Evolutionary conservation across 2,329 filamentous ascomycete genomes (phyloP).

Genomic region (Ilyonectria mors-panacis): DNA sequence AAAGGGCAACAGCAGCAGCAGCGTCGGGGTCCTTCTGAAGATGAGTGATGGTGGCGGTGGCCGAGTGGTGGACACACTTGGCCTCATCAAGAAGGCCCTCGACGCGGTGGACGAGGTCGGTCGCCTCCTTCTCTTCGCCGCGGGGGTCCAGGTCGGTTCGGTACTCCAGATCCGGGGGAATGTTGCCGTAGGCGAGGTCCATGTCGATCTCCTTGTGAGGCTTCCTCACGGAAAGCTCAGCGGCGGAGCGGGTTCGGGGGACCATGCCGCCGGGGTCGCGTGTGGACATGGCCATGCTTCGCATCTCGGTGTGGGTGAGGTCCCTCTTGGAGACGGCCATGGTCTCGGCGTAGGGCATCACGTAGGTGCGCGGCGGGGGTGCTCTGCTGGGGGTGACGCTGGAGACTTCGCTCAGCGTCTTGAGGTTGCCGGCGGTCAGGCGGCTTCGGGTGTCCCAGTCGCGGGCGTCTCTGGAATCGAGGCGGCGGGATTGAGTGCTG

Average conservation of each 20-base stretch:
- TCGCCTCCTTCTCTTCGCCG: conserved; percentile 68
- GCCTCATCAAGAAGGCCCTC: conserved; percentile 87
- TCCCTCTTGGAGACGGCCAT: conserved; percentile 57
- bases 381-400: conserved; percentile 62
- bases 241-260: conserved; percentile 58
- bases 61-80: conserved; percentile 89
- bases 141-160: conserved; percentile 63
- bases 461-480: conserved; percentile 35
- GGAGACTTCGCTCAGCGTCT: conserved; percentile 67
- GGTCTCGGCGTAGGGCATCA: conserved; percentile 54
- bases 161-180: conserved; percentile 77
- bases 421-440: conserved; percentile 68
- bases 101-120: conserved; percentile 78
- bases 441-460: conserved; percentile 50
- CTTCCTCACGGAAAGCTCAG: conserved; percentile 50
- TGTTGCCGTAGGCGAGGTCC: conserved; percentile 90
- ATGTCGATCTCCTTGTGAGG: conserved; percentile 79
- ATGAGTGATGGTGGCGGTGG: conserved; percentile 84
- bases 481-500: conserved; percentile 53
- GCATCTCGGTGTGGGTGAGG: conserved; percentile 47
- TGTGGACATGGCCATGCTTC: conserved; percentile 44
- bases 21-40: conserved; percentile 82
- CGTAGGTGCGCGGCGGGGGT: conserved; percentile 60
- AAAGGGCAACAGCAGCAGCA: conserved; percentile 93
- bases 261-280: conserved; percentile 49